Base-by-base conservation (phyloP, 768 basidiomycete species). In the Boletus fagicola region DNA sequence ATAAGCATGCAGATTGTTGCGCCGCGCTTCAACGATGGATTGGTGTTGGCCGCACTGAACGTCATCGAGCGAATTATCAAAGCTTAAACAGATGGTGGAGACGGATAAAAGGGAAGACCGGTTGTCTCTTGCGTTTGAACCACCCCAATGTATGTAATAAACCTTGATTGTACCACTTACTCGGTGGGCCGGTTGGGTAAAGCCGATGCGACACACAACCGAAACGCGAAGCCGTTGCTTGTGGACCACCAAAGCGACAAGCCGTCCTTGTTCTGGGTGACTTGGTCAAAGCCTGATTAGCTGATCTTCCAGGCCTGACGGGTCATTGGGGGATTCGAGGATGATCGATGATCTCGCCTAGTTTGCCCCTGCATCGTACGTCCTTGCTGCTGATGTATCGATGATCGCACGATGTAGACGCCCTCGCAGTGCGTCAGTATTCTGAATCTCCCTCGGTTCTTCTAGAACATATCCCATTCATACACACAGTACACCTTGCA, bases 11-110 rank as follows among this genome's bases (percentile, higher is more conserved):
- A 70, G 51, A 33, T 72, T 8, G 57, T 68, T 13, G 62, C 62
- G 3, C 64, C 62, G 3, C 68, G 65, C 15, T 70, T 72, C 39
- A 56, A 62, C 3, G 70, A 70, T 5, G 70, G 70, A 3, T 15
- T 72, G 48, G 65, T 70, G 28, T 49, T 70, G 51, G 65, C 68
- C 11, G 70, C 62, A 30, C 43, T 70, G 46, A 58, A 62, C n/a
- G 50, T 56, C 24, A 62, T 70, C 15, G 68, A 69, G 43, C 60
- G 53, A 15, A 68, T 70, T 24, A 24, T 70, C 22, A 71, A 58
- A 46, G 52, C 64, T 28, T 68, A 12, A 20, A 3, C 0, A 22
- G 9, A 6, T 11, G 18, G 2, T 38, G 26, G 13, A 20, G 16
- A 24, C 16, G 12, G 33, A 18, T 22, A 44, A 51, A 30, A 13